phyloP scores from a whole-genome alignment of 768 basidiomycete species.

The Peribolospora baueri region DNA sequence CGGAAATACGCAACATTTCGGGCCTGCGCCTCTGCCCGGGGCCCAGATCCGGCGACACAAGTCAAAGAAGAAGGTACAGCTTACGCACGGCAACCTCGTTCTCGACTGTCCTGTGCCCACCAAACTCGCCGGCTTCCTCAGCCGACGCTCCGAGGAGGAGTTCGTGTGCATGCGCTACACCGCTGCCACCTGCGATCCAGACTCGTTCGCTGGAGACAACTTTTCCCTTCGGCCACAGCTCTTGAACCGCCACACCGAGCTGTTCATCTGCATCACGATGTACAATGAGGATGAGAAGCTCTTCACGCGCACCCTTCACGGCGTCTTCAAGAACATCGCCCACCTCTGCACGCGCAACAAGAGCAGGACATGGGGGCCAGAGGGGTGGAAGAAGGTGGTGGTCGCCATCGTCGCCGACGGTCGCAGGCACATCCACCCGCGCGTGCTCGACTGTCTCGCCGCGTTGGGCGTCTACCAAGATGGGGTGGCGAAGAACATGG shows the following conservation, averaged over 20 bases:
- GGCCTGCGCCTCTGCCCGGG: constrained; percentile 50
- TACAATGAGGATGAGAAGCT: constrained; percentile 50
- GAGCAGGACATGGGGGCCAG: constrained; percentile 20
- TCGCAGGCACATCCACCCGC: constrained; percentile 20
- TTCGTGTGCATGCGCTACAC: constrained; percentile 48
- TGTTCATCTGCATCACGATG: constrained; percentile 90
- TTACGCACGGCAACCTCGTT: constrained; percentile 72
- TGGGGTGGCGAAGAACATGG: constrained; percentile 13
- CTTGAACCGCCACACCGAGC: constrained; percentile 52
- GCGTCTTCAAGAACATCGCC: constrained; percentile 17
- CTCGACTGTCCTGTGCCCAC: constrained; percentile 63
- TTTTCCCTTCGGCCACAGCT: constrained; percentile 70
- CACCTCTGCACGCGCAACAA: constrained; percentile 19
- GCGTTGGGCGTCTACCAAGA: constrained; percentile 23
- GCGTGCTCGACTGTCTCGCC: constrained; percentile 58
- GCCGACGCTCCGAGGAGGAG: constrained; percentile 37
- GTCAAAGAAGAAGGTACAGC: constrained; percentile 50
- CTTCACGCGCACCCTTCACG: constrained; percentile 19
- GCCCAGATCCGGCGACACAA: constrained; percentile 49
- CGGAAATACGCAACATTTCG: constrained; percentile 47
- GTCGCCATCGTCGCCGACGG: constrained; percentile 23
- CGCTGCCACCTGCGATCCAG: constrained; percentile 79
- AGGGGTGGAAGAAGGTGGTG: constrained; percentile 23
- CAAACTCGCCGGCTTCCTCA: constrained; percentile 48
- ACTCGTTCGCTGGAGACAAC: constrained; percentile 61